A percentile compares a stretch with the other conserved stretches of the same genome.
Evolutionary conservation across 352 stramenopile species (phyloP).

Genomic region (Globisporangium nagaii): DNA sequence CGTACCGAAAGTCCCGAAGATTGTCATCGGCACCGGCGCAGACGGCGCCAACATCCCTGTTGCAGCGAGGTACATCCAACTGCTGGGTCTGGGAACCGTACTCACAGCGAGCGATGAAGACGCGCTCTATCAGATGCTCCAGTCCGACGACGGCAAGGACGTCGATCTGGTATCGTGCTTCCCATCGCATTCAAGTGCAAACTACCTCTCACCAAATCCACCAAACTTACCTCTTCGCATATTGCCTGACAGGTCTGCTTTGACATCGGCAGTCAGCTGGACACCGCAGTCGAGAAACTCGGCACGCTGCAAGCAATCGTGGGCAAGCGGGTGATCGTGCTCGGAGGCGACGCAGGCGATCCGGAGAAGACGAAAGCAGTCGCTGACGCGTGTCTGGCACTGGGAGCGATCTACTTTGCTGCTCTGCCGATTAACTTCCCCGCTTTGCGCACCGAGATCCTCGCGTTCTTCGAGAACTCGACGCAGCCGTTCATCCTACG

Average conservation of each 20-base stretch:
- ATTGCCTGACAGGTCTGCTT: slow-evolving; percentile 40
- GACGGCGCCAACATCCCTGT: slow-evolving; percentile 33
- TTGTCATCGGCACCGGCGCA: slow-evolving; percentile 41
- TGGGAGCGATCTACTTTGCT: slow-evolving; percentile 59
- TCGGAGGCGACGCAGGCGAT: slow-evolving; percentile 41
- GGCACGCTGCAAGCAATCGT: slow-evolving; percentile 25
- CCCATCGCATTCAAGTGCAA: too few species aligned
- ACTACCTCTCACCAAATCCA: too few species aligned
- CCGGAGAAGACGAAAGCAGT: slow-evolving; percentile 24
- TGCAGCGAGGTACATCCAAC: slow-evolving; percentile 63
- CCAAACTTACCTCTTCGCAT: too few species aligned
- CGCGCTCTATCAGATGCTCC: slow-evolving; percentile 30
- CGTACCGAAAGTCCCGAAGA: slow-evolving; percentile 56
- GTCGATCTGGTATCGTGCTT: slow-evolving; percentile 43
- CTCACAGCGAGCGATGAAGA: slow-evolving; percentile 24
- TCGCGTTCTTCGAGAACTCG: slow-evolving; percentile 47
- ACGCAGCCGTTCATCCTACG: slow-evolving; percentile 51
- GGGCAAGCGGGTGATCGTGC: slow-evolving; percentile 44
- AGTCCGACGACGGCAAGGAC: slow-evolving; percentile 21
- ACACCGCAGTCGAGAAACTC: slow-evolving; percentile 38
- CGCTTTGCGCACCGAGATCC: slow-evolving; percentile 43
- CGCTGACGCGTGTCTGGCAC: slow-evolving; percentile 33
- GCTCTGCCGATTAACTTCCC: slow-evolving; percentile 55
- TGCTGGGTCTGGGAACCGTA: slow-evolving; percentile 58
- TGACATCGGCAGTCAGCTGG: slow-evolving; percentile 46